These are phyloP conservation scores for Galerina sulciceps DNA, from an alignment of 768 basidiomycete genomes.

Conservation along the genomic window DNA sequence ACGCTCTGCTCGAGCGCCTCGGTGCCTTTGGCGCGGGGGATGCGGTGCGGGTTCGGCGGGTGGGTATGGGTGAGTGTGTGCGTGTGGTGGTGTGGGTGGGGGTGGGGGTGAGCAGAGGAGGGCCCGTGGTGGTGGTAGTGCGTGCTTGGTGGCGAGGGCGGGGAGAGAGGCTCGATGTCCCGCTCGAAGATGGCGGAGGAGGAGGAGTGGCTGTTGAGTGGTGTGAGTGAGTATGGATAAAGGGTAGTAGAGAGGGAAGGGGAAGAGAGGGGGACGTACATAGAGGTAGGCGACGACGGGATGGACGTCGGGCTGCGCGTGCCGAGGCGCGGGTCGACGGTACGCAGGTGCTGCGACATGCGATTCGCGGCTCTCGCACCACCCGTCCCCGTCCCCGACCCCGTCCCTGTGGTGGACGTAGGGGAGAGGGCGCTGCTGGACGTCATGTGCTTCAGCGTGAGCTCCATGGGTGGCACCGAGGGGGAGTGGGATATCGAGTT, in stretches of 20 bases:
- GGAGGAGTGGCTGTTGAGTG: conserved; percentile 61
- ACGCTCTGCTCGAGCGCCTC: conserved; percentile 80
- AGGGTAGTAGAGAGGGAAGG: conserved; percentile 1
- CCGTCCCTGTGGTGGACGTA: no score
- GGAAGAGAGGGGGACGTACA: conserved; percentile 47
- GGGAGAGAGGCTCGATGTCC: conserved; percentile 75
- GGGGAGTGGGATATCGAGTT: no score
- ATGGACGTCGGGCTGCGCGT: conserved; percentile 76
- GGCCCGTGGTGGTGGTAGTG: conserved; percentile 31
- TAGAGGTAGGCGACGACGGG: conserved; percentile 79
- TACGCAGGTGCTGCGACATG: conserved; percentile 53
- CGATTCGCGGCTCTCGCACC: no score
- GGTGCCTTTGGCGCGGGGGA: conserved; percentile 70
- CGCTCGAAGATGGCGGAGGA: conserved; percentile 92
- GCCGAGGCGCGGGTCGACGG: conserved; percentile 47
- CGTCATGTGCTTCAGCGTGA: no score
- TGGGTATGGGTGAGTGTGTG: no score
- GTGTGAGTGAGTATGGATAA: background rate
- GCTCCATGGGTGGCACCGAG: no score
- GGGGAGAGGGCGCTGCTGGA: no score
- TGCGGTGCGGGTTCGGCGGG: conserved; percentile 69
- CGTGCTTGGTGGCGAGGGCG: conserved; percentile 37
- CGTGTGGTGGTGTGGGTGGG: conserved; percentile 35
- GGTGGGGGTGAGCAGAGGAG: conserved; percentile 19
- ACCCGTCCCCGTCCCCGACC: no score